Evolutionary conservation across 2,329 filamentous ascomycete species (phyloP).

Genomic region (Curvularia sp.): DNA sequence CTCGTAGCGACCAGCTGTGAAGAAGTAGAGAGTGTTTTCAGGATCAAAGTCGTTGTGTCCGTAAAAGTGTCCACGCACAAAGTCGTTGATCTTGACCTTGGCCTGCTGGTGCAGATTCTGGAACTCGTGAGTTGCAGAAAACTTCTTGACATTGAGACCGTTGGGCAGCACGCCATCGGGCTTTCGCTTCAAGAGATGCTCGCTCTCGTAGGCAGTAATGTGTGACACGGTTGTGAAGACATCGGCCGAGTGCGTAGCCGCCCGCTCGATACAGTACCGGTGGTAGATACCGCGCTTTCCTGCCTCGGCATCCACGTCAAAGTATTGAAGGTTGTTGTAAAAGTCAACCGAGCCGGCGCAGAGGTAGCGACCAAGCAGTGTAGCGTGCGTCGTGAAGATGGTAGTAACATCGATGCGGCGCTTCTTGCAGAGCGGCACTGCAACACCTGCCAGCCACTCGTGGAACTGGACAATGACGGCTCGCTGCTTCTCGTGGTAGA

Average conservation of each 20-base stretch:
- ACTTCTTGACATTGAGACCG: conserved; percentile 97
- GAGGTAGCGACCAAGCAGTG: conserved; percentile 91
- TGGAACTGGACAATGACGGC: conserved; percentile 98
- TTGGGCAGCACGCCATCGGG: conserved; percentile 96
- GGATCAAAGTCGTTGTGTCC: conserved; percentile 97
- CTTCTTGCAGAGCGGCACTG: conserved; percentile 88
- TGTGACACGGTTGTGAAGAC: conserved; percentile 99
- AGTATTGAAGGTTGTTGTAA: conserved; percentile 97
- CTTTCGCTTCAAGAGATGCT: conserved; percentile 96
- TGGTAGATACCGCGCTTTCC: conserved; percentile 99
- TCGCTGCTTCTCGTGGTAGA: conserved; percentile 87
- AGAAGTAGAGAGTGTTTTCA: conserved; percentile 96
- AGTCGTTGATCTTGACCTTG: conserved; percentile 98
- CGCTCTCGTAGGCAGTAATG: conserved; percentile 97
- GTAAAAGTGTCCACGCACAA: conserved; percentile 97
- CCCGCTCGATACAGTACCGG: conserved; percentile 96
- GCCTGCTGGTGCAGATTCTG: conserved; percentile 96
- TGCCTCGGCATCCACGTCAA: conserved; percentile 95
- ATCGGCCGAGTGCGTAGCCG: conserved; percentile 87
- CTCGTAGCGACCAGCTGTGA: conserved; percentile 96
- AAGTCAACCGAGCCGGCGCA: conserved; percentile 98
- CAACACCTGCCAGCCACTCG: conserved; percentile 96
- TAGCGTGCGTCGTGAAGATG: conserved; percentile 98
- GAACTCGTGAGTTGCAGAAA: conserved; percentile 97
- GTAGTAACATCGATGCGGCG: conserved; percentile 95